These are phyloP conservation scores for Paecilomyces dactylethromorphus DNA, from an alignment of 2,329 filamentous ascomycete genomes.

Conservation along the genomic window DNA sequence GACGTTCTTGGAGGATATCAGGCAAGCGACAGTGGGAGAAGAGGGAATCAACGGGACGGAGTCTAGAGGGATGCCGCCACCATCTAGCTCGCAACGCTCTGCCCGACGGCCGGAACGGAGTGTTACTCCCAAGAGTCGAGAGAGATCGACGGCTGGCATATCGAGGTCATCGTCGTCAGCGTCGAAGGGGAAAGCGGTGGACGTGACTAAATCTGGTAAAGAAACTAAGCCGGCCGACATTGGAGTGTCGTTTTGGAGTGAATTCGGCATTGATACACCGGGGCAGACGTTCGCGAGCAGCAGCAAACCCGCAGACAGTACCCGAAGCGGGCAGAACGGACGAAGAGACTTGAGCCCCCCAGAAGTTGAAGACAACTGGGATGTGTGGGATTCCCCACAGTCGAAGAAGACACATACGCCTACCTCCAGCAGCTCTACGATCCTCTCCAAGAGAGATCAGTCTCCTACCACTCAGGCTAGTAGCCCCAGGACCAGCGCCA, in stretches of 20 bases:
- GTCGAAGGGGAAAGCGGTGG: conserved; percentile 20
- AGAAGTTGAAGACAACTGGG: conserved; percentile 48
- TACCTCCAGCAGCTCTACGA: conserved; percentile 43
- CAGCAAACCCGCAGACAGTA: conserved; percentile 14
- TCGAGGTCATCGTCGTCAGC: conserved; percentile 24
- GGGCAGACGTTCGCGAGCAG: conserved; percentile 31
- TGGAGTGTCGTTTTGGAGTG: conserved; percentile 44
- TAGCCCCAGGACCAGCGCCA: conserved; percentile 49
- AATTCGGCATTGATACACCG: conserved; percentile 45
- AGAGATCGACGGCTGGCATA: conserved; percentile 20
- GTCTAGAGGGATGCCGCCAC: conserved; percentile 25
- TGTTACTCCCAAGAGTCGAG: conserved; percentile 24
- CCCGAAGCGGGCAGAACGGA: conserved; percentile 30
- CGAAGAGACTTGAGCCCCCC: conserved; percentile 29
- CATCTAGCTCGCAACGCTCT: too few species aligned
- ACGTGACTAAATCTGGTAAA: conserved; percentile 32
- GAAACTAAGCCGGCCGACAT: conserved; percentile 35
- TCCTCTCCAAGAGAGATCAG: conserved; percentile 42
- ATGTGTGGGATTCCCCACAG: conserved; percentile 49
- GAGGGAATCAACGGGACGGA: conserved; percentile 64
- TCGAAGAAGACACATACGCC: conserved; percentile 34
- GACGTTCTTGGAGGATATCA: conserved; percentile 92
- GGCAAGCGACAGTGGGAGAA: conserved; percentile 92
- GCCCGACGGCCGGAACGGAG: conserved; percentile 24
- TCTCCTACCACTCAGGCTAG: conserved; percentile 39